Evolutionary conservation across 441 rosid species (phyloP).

Genomic region (Brassica hybrid): DNA sequence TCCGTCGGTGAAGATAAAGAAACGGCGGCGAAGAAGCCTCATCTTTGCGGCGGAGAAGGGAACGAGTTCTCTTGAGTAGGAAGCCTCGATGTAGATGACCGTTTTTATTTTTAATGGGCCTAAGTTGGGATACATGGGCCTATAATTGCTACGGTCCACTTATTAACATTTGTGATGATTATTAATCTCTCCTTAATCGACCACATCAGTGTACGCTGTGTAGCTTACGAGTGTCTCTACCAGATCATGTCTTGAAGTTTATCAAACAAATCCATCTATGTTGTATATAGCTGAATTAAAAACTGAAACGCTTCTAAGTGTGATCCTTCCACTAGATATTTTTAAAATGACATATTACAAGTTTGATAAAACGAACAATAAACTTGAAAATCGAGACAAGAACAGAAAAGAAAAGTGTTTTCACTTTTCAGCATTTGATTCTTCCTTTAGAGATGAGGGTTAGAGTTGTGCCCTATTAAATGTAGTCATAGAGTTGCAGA

Average conservation of each 20-base stretch:
- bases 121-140: not conserved
- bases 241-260: not conserved
- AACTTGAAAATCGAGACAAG: not conserved
- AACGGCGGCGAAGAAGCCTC: conserved; percentile 32
- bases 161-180: not conserved
- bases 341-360: not conserved
- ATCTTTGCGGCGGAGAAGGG: conserved; percentile 32
- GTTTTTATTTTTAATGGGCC: conserved; percentile 12
- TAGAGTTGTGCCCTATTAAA: not conserved
- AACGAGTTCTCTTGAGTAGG: conserved; percentile 2
- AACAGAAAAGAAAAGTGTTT: not conserved
- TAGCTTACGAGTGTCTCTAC: not conserved
- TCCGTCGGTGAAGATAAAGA: not conserved
- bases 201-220: not conserved
- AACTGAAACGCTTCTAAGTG: not conserved
- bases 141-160: not conserved
- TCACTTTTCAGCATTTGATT: not conserved
- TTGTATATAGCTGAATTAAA: not conserved
- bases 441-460: not conserved
- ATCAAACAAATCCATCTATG: not conserved
- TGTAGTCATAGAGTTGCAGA: not conserved
- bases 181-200: not conserved
- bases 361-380: not conserved
- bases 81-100: not conserved
- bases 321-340: not conserved